Evolutionary conservation across 768 basidiomycete species (phyloP).

Genomic region (Kondoa malvinella): DNA sequence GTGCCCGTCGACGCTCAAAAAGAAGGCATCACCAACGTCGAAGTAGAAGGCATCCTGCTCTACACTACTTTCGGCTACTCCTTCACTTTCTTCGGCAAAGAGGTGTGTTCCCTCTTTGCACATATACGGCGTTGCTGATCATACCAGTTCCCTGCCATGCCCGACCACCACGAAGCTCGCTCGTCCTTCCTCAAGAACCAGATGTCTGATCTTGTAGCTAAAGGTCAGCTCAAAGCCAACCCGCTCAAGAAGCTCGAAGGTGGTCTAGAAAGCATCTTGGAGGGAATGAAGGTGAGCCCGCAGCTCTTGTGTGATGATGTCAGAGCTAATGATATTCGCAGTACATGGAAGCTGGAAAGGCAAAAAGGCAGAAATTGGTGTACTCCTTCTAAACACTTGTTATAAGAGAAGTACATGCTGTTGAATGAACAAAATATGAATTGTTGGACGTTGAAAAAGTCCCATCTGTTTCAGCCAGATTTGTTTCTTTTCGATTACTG

Average conservation of each 20-base stretch:
- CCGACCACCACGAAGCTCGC: neutral
- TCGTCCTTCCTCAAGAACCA: neutral
- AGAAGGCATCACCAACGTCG: neutral
- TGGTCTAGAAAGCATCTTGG: neutral
- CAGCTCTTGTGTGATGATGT: no score
- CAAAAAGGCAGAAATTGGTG: neutral
- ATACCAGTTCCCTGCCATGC: neutral
- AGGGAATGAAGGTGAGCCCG: conserved; percentile 2
- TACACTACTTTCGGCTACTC: neutral
- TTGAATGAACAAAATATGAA: no score
- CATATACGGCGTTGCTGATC: neutral
- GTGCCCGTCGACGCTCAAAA: neutral
- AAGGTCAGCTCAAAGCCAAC: conserved; percentile 3
- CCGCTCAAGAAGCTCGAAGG: neutral
- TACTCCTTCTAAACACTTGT: neutral
- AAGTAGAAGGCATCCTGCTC: neutral
- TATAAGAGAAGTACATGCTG: no score
- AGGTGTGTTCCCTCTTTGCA: neutral
- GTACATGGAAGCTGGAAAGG: neutral
- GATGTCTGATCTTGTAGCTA: neutral
- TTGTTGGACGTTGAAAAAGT: no score
- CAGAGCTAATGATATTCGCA: no score
- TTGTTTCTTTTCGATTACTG: no score
- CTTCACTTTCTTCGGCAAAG: conserved; percentile 2
- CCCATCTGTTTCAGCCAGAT: no score